Base-by-base conservation (phyloP, 2,329 filamentous ascomycete genomes). In the Neonectria sp. region DNA sequence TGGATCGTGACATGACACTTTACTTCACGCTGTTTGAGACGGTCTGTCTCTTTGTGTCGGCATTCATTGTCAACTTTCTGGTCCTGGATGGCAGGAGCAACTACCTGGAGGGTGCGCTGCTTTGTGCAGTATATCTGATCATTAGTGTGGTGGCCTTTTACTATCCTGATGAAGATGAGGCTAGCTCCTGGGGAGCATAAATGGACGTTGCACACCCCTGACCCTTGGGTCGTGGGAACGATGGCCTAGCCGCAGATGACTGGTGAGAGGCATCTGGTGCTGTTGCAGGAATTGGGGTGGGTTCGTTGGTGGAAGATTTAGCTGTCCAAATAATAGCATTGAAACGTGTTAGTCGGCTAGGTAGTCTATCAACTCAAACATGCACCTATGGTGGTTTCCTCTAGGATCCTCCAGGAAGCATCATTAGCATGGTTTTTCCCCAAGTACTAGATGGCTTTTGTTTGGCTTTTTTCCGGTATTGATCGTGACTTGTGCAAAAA, bases 21-120 rank as follows among this genome's bases (percentile, higher is more conserved):
- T 95, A 95, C 83, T 97, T 97, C 80, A 94, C 94, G 67, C 87
- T 94, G 55, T 97, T 97, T 80, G 94, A 97, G 86, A 97, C 94
- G 0, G 92, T 96, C 25, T 93, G 92, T 63, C 88, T 97, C 75
- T 97, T 97, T 80, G 90, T 95, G 58, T 93, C 90, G 58, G 91
- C 94, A 8, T 91, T 97, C 71, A 94, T 97, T 69, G 93, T 95
- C 81, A 96, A 95, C 81, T 97, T 96, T 78, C 82, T 97, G 67
- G 94, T 97, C 55, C 84, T 95, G 68, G 94, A 97, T 76, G 94
- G 94, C 12, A 88, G 94, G 78, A 94, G 91, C 78, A 97, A 97
- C 78, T 97, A 96, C 75, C 88, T 97, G 13, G 94, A 97, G 82
- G 94, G 94, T 15, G 91, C 91, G 2, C 78, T 93, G 48, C 79